These are phyloP conservation scores for Lepiota venenata DNA, from an alignment of 768 basidiomycete genomes.

Conservation along the genomic window DNA sequence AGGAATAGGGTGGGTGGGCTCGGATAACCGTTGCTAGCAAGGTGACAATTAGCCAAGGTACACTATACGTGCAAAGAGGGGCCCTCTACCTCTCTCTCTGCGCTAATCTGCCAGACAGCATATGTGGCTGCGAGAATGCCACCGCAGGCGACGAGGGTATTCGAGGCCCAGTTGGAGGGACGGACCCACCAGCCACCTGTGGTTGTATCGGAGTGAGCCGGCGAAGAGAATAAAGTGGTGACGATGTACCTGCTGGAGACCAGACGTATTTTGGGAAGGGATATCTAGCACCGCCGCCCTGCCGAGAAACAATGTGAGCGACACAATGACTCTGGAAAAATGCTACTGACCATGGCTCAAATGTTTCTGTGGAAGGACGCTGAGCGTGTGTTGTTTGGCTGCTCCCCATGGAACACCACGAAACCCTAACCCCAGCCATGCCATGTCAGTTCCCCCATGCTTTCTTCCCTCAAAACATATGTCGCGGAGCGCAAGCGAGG, in stretches of 20 bases:
- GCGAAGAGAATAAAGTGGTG: not conserved
- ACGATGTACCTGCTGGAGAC: conserved; percentile 76
- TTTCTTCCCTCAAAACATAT: conserved; percentile 26
- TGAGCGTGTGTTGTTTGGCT: conserved; percentile 1
- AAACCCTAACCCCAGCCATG: conserved; percentile 10
- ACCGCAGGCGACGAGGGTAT: conserved; percentile 70
- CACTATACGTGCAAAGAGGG: too few relatives aligned
- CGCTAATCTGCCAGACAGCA: conserved; percentile 66
- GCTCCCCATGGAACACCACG: not conserved
- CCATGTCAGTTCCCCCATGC: conserved; percentile 3
- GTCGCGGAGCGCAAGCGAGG: conserved; percentile 45
- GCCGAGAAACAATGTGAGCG: too few relatives aligned
- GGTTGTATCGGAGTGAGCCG: conserved; percentile 3
- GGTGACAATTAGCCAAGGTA: conserved; percentile 2
- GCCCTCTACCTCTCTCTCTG: conserved; percentile 70
- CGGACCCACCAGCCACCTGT: conserved; percentile 97
- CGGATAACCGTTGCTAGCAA: conserved; percentile 49
- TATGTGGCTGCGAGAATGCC: conserved; percentile 70
- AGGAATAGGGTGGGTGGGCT: conserved; percentile 70
- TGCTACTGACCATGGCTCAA: conserved; percentile 16
- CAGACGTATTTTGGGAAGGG: conserved; percentile 95
- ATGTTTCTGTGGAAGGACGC: not conserved
- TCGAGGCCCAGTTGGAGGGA: conserved; percentile 85
- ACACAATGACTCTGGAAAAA: too few relatives aligned
- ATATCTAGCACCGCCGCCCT: conserved; percentile 87